Conservation (phyloP, 129 eudicot species). For the Dittrichia graveolens region DNA sequence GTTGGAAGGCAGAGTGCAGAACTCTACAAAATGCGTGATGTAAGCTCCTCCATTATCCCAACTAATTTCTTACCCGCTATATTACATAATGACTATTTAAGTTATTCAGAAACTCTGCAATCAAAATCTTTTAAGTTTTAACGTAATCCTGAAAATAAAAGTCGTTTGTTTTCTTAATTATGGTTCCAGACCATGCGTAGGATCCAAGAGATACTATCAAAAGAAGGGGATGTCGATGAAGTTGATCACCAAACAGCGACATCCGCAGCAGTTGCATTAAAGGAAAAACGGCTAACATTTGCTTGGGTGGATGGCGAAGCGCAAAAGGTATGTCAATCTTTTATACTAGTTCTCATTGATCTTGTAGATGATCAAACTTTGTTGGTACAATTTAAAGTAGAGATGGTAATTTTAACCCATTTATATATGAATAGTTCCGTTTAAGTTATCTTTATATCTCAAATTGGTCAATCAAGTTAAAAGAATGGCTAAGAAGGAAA, state of each 20-base stretch:
- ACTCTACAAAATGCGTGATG: constrained; percentile 85
- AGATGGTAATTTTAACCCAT: background rate
- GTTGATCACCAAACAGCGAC: constrained; percentile 39
- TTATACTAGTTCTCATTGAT: constrained; percentile 9
- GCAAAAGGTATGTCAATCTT: constrained; percentile 51
- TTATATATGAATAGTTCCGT: background rate
- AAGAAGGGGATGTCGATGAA: constrained; percentile 39
- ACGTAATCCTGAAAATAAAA: background rate
- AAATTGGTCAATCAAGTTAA: background rate
- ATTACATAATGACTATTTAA: too few species aligned
- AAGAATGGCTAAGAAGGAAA: background rate
- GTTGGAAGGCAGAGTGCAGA: constrained; percentile 87
- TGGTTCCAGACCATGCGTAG: constrained; percentile 84
- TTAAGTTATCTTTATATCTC: background rate
- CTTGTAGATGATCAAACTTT: constrained; percentile 11
- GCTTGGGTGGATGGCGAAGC: constrained; percentile 98
- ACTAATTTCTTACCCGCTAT: too few species aligned
- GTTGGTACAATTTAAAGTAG: too few species aligned
- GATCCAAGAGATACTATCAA: constrained; percentile 69
- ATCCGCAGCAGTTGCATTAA: constrained; percentile 61
- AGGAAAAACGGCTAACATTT: constrained; percentile 77
- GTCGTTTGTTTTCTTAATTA: constrained; percentile 20
- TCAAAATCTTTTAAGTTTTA: constrained; percentile 17
- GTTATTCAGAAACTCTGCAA: background rate
- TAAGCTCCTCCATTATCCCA: constrained; percentile 39